Conservation (phyloP, 306 rosid genomes). For the Senna tora region DNA sequence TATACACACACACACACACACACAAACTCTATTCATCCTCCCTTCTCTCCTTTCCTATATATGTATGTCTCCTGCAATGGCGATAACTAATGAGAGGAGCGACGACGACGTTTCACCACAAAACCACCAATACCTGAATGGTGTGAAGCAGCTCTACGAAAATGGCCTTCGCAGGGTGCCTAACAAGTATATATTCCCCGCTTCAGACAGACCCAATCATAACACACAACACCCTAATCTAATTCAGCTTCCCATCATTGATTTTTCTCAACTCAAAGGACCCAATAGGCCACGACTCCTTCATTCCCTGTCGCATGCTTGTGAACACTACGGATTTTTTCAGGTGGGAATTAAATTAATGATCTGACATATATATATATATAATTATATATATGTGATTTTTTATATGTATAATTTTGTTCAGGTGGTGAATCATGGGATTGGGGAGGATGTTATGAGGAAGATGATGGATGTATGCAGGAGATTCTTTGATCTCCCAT, state of each 20-base stretch:
- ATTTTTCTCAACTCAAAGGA: slow-evolving; percentile 65
- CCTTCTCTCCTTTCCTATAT: no score
- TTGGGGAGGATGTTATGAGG: slow-evolving; percentile 54
- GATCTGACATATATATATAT: no score
- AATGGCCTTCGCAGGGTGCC: slow-evolving; percentile 65
- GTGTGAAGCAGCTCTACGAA: slow-evolving; percentile 72
- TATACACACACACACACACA: slow-evolving; percentile 32
- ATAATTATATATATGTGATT: no score
- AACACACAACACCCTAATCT: slow-evolving; percentile 30
- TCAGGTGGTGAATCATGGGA: slow-evolving; percentile 83
- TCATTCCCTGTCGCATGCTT: slow-evolving; percentile 62
- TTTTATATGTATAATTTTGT: not conserved
- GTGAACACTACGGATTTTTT: slow-evolving; percentile 71
- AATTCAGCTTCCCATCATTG: slow-evolving; percentile 69
- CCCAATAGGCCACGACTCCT: slow-evolving; percentile 59
- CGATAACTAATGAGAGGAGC: not conserved
- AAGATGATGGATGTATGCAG: slow-evolving; percentile 64
- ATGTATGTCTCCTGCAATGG: slow-evolving; percentile 66
- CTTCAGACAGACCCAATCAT: slow-evolving; percentile 54
- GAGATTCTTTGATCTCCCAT: slow-evolving; percentile 74
- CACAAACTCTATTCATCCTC: not conserved
- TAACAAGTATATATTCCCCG: slow-evolving; percentile 63
- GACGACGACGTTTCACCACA: slow-evolving; percentile 29
- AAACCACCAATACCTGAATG: slow-evolving; percentile 52
- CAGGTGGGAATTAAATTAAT: slow-evolving; percentile 52